A percentile compares a stretch with the other conserved stretches of the same genome.
phyloP scores from a whole-genome alignment of 306 rosid genomes.

The Trifolium fragiferum region DNA sequence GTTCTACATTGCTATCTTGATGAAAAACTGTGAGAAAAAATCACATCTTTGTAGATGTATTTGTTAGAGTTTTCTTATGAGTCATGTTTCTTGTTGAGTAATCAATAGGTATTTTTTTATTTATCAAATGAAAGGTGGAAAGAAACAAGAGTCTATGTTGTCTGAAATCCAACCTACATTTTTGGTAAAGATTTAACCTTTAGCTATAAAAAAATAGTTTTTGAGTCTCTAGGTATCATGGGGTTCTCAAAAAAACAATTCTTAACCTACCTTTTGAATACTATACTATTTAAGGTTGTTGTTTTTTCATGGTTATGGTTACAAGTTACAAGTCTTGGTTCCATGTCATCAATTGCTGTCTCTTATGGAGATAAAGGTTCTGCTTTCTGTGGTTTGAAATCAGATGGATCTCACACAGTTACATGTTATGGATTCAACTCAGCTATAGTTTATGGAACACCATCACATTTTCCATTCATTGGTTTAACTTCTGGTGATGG shows the following conservation, averaged over 20 bases:
- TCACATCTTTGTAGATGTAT: background rate
- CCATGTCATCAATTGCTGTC: slow-evolving; percentile 86
- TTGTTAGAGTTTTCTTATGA: background rate
- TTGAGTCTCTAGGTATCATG: slow-evolving; percentile 44
- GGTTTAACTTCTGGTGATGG: slow-evolving; percentile 90
- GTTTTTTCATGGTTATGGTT: slow-evolving; percentile 56
- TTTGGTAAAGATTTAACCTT: slow-evolving; percentile 27
- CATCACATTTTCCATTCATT: slow-evolving; percentile 62
- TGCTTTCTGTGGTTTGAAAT: slow-evolving; percentile 72
- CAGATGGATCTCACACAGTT: slow-evolving; percentile 92
- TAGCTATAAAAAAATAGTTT: background rate
- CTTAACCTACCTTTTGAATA: slow-evolving; percentile 46
- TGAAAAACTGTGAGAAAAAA: slow-evolving; percentile 16
- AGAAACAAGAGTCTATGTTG: slow-evolving; percentile 28
- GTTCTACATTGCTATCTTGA: slow-evolving; percentile 28
- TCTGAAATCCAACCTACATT: slow-evolving; percentile 8
- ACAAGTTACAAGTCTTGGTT: slow-evolving; percentile 74
- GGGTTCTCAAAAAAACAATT: slow-evolving; percentile 39
- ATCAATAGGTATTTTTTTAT: background rate
- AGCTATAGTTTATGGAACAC: slow-evolving; percentile 78
- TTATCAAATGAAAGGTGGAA: background rate
- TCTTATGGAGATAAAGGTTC: slow-evolving; percentile 93
- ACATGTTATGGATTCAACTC: slow-evolving; percentile 80
- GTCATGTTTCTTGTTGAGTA: slow-evolving; percentile 41
- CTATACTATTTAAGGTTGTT: slow-evolving; percentile 46